Percentiles rank a stretch among this genome's conserved stretches.
Evolutionary conservation across 129 eudicot species (phyloP).

Genomic region (Pulicaria dysenterica): DNA sequence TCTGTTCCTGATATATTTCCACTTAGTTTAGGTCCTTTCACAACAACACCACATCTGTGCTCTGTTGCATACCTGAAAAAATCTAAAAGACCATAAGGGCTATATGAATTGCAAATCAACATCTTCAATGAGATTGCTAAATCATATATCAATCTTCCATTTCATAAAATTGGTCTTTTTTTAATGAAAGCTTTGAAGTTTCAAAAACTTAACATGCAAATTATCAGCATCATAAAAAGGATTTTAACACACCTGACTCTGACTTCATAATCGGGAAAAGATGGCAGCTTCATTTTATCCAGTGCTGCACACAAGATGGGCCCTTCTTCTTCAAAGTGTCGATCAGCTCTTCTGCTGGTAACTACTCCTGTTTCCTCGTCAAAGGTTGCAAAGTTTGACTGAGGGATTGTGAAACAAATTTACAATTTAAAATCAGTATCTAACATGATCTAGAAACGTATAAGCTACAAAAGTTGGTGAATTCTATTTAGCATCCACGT

Average conservation of each 20-base stretch:
- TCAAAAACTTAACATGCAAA: background rate
- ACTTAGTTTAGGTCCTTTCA: slow-evolving; percentile 91
- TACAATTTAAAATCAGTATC: background rate
- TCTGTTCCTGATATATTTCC: slow-evolving; percentile 99
- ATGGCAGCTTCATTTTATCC: slow-evolving; percentile 88
- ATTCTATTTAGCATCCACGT: slow-evolving; percentile 10
- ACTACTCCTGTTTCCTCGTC: slow-evolving; percentile 88
- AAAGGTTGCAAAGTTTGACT: slow-evolving; percentile 96
- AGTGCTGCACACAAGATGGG: slow-evolving; percentile 93
- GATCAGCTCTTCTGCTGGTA: slow-evolving; percentile 89
- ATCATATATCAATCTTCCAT: background rate
- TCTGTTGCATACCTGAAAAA: slow-evolving; percentile 90
- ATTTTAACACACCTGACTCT: slow-evolving; percentile 77
- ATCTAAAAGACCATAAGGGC: slow-evolving; percentile 22
- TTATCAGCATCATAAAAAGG: background rate
- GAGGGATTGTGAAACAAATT: slow-evolving; percentile 17
- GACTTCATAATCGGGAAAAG: slow-evolving; percentile 85
- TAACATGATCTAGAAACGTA: slow-evolving; percentile 17
- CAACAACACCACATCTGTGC: slow-evolving; percentile 98
- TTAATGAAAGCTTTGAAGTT: background rate
- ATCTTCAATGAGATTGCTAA: background rate
- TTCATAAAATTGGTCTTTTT: background rate
- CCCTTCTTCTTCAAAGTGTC: slow-evolving; percentile 99
- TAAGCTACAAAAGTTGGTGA: slow-evolving; percentile 11
- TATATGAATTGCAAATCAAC: background rate